Evolutionary conservation across 2,329 filamentous ascomycete species (phyloP).

Genomic region (Diatrype stigma): DNA sequence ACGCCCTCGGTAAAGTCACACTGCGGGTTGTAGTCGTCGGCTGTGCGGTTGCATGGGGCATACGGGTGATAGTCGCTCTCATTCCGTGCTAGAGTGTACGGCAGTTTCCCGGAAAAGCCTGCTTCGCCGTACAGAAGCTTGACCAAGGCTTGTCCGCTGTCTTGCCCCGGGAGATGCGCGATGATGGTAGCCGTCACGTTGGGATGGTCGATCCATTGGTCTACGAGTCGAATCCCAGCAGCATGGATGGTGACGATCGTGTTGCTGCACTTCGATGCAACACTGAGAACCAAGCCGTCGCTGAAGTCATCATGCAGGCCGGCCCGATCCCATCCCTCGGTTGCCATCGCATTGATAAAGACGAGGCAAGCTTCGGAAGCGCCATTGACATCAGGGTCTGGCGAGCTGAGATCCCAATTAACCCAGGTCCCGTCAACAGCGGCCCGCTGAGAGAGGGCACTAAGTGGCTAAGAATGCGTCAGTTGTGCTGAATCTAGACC

Average conservation of each 20-base stretch:
- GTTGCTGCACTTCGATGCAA: constrained; percentile 56
- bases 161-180: constrained; percentile 63
- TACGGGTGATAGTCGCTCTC: constrained; percentile 49
- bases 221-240: constrained; percentile 57
- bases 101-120: constrained; percentile 52
- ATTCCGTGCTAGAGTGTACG: constrained; percentile 56
- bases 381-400: constrained; percentile 40
- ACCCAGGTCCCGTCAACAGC: constrained; percentile 52
- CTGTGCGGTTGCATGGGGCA: constrained; percentile 39
- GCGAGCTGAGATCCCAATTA: constrained; percentile 50
- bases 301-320: constrained; percentile 66
- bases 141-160: constrained; percentile 54
- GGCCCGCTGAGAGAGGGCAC: constrained; percentile 53
- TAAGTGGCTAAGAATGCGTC: constrained; percentile 42
- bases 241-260: constrained; percentile 63
- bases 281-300: constrained; percentile 54
- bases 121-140: constrained; percentile 55
- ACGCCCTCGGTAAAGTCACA: constrained; percentile 52
- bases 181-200: constrained; percentile 62
- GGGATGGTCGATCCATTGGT: constrained; percentile 60
- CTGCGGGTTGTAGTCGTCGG: constrained; percentile 22
- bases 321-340: constrained; percentile 68
- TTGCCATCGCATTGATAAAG: constrained; percentile 66
- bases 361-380: constrained; percentile 60
- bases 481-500: constrained; percentile 14